Conservation (phyloP, 805 yeast genomes). For the Pichia manshurica region DNA sequence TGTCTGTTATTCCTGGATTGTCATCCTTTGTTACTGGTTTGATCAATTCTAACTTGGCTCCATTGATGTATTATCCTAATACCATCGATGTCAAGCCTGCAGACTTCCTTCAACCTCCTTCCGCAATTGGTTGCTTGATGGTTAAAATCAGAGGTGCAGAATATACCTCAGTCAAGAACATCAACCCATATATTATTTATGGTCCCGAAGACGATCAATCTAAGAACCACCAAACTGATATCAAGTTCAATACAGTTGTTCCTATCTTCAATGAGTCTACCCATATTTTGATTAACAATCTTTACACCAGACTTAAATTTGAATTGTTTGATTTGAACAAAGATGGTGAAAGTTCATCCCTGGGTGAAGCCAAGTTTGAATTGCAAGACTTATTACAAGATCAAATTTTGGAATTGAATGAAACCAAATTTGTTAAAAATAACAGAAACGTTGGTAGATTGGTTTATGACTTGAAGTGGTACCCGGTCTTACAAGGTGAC, state of each 20-base stretch:
- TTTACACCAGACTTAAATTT: constrained; percentile 53
- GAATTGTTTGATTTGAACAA: constrained; percentile 47
- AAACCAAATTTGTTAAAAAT: constrained; percentile 40
- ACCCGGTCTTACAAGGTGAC: constrained; percentile 37
- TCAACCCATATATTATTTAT: constrained; percentile 43
- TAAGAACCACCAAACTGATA: constrained; percentile 40
- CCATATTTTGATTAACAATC: constrained; percentile 48
- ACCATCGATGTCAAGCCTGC: constrained; percentile 70
- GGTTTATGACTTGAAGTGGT: constrained; percentile 51
- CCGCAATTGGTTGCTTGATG: constrained; percentile 65
- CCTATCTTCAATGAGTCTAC: constrained; percentile 68
- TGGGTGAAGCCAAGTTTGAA: constrained; percentile 48
- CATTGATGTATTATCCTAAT: constrained; percentile 79
- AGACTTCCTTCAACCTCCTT: constrained; percentile 61
- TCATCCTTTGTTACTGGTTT: constrained; percentile 63
- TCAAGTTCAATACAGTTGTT: constrained; percentile 47
- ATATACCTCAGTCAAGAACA: constrained; percentile 38
- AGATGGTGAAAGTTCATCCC: constrained; percentile 49
- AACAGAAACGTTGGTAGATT: constrained; percentile 55
- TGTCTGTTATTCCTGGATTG: constrained; percentile 80
- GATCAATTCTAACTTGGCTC: constrained; percentile 65
- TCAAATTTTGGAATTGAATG: constrained; percentile 37
- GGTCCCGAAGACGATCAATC: constrained; percentile 33
- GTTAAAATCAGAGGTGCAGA: constrained; percentile 53
- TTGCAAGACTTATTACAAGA: constrained; percentile 56